Percentiles rank a stretch among this genome's conserved stretches.
These are phyloP conservation scores for Angomonas deanei DNA, from an alignment of 208 protist species.

Conservation along the genomic window DNA sequence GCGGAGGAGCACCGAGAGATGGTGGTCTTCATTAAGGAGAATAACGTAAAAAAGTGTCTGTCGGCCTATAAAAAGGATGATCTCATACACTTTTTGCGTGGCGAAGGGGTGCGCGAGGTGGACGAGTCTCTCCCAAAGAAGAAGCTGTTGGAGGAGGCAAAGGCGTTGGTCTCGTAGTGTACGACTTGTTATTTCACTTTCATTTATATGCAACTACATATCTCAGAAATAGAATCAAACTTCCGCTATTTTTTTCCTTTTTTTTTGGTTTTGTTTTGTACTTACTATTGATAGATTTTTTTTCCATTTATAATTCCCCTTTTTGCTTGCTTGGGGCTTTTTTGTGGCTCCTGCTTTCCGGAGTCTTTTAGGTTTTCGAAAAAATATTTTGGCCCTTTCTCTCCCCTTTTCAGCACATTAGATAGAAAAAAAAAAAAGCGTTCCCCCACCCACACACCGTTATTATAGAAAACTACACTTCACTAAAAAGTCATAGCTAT, in stretches of 20 bases:
- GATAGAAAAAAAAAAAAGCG: too few species aligned
- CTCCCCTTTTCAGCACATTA: too few species aligned
- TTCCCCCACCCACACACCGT: background rate
- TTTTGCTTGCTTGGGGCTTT: too few species aligned
- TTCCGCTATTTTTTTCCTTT: slow-evolving; percentile 7
- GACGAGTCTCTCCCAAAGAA: slow-evolving; percentile 20
- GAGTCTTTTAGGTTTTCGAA: too few species aligned
- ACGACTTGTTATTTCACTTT: slow-evolving; percentile 20
- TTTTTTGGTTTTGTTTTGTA: slow-evolving; percentile 5
- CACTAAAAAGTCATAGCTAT: too few species aligned
- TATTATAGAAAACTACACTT: too few species aligned
- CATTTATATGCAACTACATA: slow-evolving; percentile 7
- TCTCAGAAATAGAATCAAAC: background rate
- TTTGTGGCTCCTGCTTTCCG: too few species aligned
- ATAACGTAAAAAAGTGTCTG: slow-evolving; percentile 21
- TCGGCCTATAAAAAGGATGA: slow-evolving; percentile 15
- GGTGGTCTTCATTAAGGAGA: slow-evolving; percentile 22
- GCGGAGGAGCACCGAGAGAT: slow-evolving; percentile 18
- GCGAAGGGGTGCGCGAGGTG: slow-evolving; percentile 13
- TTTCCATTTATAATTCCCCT: background rate
- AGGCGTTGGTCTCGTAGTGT: too few species aligned
- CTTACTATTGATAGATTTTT: background rate
- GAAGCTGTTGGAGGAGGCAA: slow-evolving; percentile 29
- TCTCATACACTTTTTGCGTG: slow-evolving; percentile 13
- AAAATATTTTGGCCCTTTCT: too few species aligned